Conservation (phyloP, 306 rosid genomes). For the Cyamopsis tetragonoloba region DNA sequence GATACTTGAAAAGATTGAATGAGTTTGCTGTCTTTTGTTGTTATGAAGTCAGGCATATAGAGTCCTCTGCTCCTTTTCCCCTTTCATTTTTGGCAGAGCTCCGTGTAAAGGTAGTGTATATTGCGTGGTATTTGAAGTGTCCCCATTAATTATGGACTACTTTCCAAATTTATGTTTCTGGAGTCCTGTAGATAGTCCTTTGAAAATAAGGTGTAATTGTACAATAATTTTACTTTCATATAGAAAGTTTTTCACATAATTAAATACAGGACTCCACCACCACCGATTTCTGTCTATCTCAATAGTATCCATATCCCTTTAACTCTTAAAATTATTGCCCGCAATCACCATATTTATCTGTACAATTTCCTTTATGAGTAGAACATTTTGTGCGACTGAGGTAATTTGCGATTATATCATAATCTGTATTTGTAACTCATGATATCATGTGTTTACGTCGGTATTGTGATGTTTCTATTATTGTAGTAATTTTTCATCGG, state of each 20-base stretch:
- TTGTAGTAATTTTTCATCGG: too few relatives aligned
- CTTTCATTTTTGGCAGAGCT: slow-evolving; percentile 26
- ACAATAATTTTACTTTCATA: slow-evolving; percentile 26
- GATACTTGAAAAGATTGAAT: slow-evolving; percentile 85
- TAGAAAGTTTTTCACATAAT: neutral
- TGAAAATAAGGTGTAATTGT: slow-evolving; percentile 42
- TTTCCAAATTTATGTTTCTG: slow-evolving; percentile 32
- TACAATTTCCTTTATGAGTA: neutral
- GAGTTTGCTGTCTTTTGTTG: slow-evolving; percentile 30
- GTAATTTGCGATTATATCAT: too few relatives aligned
- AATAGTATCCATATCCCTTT: neutral
- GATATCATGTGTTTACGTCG: too few relatives aligned
- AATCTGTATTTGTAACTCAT: too few relatives aligned
- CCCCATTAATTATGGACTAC: slow-evolving; percentile 24
- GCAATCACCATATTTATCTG: too few relatives aligned
- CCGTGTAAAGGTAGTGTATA: slow-evolving; percentile 41
- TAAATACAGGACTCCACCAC: neutral
- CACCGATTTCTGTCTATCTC: neutral
- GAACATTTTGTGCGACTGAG: neutral
- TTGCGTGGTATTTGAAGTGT: slow-evolving; percentile 34
- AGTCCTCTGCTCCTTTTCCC: slow-evolving; percentile 17
- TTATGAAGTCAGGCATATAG: slow-evolving; percentile 20
- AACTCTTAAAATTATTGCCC: too few relatives aligned
- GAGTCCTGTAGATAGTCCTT: slow-evolving; percentile 40
- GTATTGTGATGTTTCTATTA: too few relatives aligned